A percentile compares a stretch with the other conserved stretches of the same genome.
Evolutionary conservation across 2,329 filamentous ascomycete genomes (phyloP).

Genomic region (Epicoccum nigrum): DNA sequence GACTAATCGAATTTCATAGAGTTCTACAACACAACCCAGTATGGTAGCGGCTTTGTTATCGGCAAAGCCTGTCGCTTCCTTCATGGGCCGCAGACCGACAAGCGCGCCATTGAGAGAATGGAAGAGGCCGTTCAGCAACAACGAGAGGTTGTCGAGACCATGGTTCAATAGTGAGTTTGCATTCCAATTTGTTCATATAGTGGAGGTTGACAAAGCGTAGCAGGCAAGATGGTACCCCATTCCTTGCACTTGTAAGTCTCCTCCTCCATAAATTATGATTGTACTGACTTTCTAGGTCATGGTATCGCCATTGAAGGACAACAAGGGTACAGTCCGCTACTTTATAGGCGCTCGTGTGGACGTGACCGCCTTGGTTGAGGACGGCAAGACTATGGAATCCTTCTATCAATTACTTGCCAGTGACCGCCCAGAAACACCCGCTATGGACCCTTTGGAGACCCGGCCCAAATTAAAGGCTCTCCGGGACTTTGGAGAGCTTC

Average conservation of each 20-base stretch:
- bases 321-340: conserved; percentile 67
- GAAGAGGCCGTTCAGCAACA: conserved; percentile 65
- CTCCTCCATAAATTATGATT: too few species aligned
- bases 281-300: conserved; percentile 49
- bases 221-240: conserved; percentile 71
- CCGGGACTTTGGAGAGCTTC: conserved; percentile 34
- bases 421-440: conserved; percentile 18
- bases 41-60: conserved; percentile 72
- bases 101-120: conserved; percentile 65
- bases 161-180: conserved; percentile 68
- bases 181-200: background rate
- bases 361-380: conserved; percentile 69
- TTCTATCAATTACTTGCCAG: conserved; percentile 56
- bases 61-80: conserved; percentile 78
- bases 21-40: conserved; percentile 74
- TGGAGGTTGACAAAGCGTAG: conserved; percentile 37
- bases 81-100: conserved; percentile 73
- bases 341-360: conserved; percentile 75
- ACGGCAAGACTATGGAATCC: conserved; percentile 67
- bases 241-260: conserved; percentile 67
- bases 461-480: conserved; percentile 30
- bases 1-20: conserved; percentile 51
- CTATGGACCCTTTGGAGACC: conserved; percentile 18
- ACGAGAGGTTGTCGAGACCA: conserved; percentile 71
- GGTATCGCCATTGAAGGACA: conserved; percentile 71